phyloP scores from a whole-genome alignment of 2,329 filamentous ascomycete species.

The Chlorencoelia australis region DNA sequence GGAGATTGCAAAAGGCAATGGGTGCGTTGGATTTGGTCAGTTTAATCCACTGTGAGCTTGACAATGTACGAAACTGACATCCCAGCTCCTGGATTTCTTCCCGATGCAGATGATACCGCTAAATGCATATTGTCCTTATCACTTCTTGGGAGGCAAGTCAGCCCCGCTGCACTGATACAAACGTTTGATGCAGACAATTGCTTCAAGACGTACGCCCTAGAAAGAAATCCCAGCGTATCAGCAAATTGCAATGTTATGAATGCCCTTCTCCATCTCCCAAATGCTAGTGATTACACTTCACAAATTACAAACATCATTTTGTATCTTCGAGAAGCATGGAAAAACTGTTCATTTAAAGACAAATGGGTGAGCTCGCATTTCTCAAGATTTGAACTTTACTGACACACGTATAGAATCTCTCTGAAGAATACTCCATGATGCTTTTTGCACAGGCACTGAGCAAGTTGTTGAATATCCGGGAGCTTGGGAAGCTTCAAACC shows the following conservation, averaged over 20 bases:
- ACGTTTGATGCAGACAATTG: background rate
- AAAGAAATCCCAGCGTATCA: slow-evolving; percentile 2
- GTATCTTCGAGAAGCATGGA: too few species aligned
- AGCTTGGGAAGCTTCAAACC: background rate
- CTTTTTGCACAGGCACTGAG: background rate
- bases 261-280: background rate
- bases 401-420: slow-evolving; percentile 1
- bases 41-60: too few species aligned
- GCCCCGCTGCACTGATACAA: background rate
- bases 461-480: background rate
- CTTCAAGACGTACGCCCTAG: slow-evolving; percentile 3
- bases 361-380: too few species aligned
- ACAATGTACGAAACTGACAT: too few species aligned
- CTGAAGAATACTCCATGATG: slow-evolving; percentile 1
- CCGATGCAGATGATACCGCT: slow-evolving; percentile 1
- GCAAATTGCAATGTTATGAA: slow-evolving; percentile 2
- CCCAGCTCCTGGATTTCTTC: too few species aligned
- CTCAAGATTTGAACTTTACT: too few species aligned
- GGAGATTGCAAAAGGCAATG: background rate
- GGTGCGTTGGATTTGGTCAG: background rate
- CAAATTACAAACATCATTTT: background rate
- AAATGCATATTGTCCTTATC: background rate
- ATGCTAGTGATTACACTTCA: background rate
- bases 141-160: background rate
- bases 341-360: too few species aligned